Evolutionary conservation across 768 basidiomycete species (phyloP).

Genomic region (Aureoboletus auriporus): DNA sequence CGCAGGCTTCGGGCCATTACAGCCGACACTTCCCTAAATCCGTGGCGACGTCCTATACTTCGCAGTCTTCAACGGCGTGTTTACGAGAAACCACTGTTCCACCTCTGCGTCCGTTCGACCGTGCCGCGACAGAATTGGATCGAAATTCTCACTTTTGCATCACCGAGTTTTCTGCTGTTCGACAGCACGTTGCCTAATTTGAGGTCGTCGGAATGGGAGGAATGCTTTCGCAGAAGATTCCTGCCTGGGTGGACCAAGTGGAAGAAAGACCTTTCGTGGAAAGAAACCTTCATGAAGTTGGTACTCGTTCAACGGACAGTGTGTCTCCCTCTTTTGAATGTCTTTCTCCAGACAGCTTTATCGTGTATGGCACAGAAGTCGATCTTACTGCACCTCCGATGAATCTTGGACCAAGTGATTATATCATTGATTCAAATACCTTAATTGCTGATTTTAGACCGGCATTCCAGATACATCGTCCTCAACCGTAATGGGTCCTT

Average conservation of each 20-base stretch:
- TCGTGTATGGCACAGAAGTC: slow-evolving; percentile 66
- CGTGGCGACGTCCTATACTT: slow-evolving; percentile 71
- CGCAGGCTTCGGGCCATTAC: slow-evolving; percentile 52
- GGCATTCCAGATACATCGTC: slow-evolving; percentile 55
- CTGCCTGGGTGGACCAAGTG: slow-evolving; percentile 73
- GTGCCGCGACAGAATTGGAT: slow-evolving; percentile 81
- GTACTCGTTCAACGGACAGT: slow-evolving; percentile 20
- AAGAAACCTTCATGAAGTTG: slow-evolving; percentile 62
- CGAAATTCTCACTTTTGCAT: slow-evolving; percentile 63
- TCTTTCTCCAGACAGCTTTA: slow-evolving; percentile 46
- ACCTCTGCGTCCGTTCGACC: slow-evolving; percentile 57
- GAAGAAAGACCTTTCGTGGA: slow-evolving; percentile 64
- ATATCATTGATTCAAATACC: slow-evolving; percentile 1
- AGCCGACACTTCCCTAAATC: slow-evolving; percentile 64
- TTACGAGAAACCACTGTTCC: slow-evolving; percentile 51
- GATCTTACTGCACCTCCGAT: slow-evolving; percentile 67
- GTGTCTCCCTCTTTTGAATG: slow-evolving; percentile 6
- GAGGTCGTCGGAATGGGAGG: slow-evolving; percentile 65
- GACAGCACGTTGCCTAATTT: slow-evolving; percentile 68
- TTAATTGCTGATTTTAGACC: background rate
- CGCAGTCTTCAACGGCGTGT: slow-evolving; percentile 43
- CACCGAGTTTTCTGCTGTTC: slow-evolving; percentile 59
- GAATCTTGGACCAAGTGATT: slow-evolving; percentile 81
- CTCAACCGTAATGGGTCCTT: slow-evolving; percentile 74
- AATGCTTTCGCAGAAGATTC: slow-evolving; percentile 67